These are phyloP conservation scores for Solanum lycopersicoides DNA, from an alignment of 257 asterid species.

Conservation along the genomic window DNA sequence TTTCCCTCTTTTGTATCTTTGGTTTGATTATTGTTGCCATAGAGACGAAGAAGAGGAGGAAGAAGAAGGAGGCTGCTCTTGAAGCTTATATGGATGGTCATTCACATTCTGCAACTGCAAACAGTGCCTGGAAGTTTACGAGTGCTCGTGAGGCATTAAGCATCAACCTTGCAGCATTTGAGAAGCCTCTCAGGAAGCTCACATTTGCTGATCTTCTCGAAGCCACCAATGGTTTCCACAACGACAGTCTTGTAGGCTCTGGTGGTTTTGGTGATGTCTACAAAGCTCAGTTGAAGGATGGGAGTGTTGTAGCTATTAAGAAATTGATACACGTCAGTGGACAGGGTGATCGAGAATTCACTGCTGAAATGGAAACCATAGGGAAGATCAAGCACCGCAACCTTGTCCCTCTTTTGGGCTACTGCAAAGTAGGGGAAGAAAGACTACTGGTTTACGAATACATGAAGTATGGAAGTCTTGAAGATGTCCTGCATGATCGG, in stretches of 20 bases:
- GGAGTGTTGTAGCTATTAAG: slow-evolving; percentile 78
- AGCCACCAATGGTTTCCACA: slow-evolving; percentile 78
- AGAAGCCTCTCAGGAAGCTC: slow-evolving; percentile 75
- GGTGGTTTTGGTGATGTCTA: slow-evolving; percentile 97
- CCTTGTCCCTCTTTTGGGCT: slow-evolving; percentile 79
- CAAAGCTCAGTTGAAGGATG: slow-evolving; percentile 79
- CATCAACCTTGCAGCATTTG: slow-evolving; percentile 71
- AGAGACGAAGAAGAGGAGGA: slow-evolving; percentile 66
- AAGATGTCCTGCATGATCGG: slow-evolving; percentile 68
- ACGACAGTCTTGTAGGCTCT: slow-evolving; percentile 65
- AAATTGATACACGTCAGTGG: slow-evolving; percentile 77
- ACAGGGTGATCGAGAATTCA: slow-evolving; percentile 89
- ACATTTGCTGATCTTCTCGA: slow-evolving; percentile 88
- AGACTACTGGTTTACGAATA: slow-evolving; percentile 84
- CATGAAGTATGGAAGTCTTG: slow-evolving; percentile 87
- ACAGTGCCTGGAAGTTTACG: slow-evolving; percentile 52
- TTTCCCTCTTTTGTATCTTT: slow-evolving; percentile 72
- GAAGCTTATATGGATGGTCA: slow-evolving; percentile 72
- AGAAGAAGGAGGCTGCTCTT: slow-evolving; percentile 65
- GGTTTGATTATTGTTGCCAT: slow-evolving; percentile 59
- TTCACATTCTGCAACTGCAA: slow-evolving; percentile 54
- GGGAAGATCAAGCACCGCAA: slow-evolving; percentile 87
- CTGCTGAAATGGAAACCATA: slow-evolving; percentile 94
- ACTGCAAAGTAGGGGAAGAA: slow-evolving; percentile 83
- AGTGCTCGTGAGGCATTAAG: slow-evolving; percentile 69